Evolutionary conservation across 768 basidiomycete genomes (phyloP).

Genomic region (Leccinum obscurum): DNA sequence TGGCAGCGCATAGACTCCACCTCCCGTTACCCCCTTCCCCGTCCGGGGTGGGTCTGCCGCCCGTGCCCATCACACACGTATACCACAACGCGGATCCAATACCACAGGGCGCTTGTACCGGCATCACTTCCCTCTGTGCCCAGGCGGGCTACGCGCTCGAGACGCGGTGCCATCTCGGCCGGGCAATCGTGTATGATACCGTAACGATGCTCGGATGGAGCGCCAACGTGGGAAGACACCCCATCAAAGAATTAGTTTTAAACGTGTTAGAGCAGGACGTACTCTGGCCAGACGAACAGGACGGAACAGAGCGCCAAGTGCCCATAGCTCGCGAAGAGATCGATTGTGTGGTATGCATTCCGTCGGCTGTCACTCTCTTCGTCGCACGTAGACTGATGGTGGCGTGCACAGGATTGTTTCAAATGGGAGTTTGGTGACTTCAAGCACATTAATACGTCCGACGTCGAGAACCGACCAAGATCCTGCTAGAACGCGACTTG

Average conservation of each 20-base stretch:
- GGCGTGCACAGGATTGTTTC: conserved; percentile 61
- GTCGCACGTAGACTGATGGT: neutral
- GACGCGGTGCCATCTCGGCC: conserved; percentile 61
- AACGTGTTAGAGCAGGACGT: conserved; percentile 51
- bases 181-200: conserved; percentile 66
- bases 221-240: conserved; percentile 54
- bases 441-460: conserved; percentile 23
- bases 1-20: conserved; percentile 61
- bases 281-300: conserved; percentile 38
- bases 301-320: conserved; percentile 46
- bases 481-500: neutral
- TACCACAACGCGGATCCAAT: conserved; percentile 76
- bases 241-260: conserved; percentile 54
- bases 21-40: conserved; percentile 51
- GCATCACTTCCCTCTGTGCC: conserved; percentile 51
- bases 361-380: neutral
- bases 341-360: conserved; percentile 56
- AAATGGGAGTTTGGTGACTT: conserved; percentile 72
- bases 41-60: conserved; percentile 13
- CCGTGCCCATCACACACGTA: conserved; percentile 44
- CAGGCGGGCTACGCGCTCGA: conserved; percentile 68
- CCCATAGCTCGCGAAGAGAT: conserved; percentile 60
- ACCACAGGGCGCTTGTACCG: conserved; percentile 58
- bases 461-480: neutral
- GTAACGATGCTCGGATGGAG: conserved; percentile 62